A percentile compares a stretch with the other conserved stretches of the same genome.
These are phyloP conservation scores for Geosmithia morbida DNA, from an alignment of 2,329 filamentous ascomycete genomes.

Conservation along the genomic window DNA sequence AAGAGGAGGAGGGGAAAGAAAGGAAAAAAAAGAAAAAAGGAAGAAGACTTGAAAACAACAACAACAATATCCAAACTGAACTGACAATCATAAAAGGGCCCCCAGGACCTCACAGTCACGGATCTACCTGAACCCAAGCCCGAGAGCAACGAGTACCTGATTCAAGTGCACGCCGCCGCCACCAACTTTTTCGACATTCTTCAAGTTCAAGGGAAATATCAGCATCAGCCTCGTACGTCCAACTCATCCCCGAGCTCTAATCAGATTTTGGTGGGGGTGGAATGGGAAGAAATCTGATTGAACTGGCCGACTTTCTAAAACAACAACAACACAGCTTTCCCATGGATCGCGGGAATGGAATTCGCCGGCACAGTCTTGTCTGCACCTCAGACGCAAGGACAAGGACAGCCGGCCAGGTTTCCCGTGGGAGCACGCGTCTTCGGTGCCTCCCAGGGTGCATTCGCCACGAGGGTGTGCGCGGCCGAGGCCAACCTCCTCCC, in stretches of 20 bases:
- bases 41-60: too few relatives aligned
- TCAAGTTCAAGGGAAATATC: conserved; percentile 91
- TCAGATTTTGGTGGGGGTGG: too few relatives aligned
- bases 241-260: background rate
- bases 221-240: conserved; percentile 58
- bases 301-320: too few relatives aligned
- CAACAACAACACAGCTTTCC: conserved; percentile 46
- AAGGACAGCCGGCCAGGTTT: conserved; percentile 52
- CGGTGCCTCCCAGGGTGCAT: conserved; percentile 74
- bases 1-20: too few relatives aligned
- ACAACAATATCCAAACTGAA: too few relatives aligned
- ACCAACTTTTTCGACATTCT: conserved; percentile 97
- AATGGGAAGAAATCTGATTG: too few relatives aligned
- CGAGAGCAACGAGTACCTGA: conserved; percentile 62
- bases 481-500: conserved; percentile 54
- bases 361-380: conserved; percentile 69
- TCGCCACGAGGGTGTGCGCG: conserved; percentile 61
- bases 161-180: conserved; percentile 73
- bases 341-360: conserved; percentile 77
- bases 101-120: conserved; percentile 62
- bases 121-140: conserved; percentile 63
- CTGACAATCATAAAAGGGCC: conserved; percentile 37
- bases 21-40: too few relatives aligned
- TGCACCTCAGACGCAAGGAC: conserved; percentile 34
- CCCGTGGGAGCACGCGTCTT: conserved; percentile 73